Evolutionary conservation across 495 filamentous ascomycete species (phyloP), one percentile per base, ranked within the genome.

Genomic region (Penicillium malachiteum): DNA sequence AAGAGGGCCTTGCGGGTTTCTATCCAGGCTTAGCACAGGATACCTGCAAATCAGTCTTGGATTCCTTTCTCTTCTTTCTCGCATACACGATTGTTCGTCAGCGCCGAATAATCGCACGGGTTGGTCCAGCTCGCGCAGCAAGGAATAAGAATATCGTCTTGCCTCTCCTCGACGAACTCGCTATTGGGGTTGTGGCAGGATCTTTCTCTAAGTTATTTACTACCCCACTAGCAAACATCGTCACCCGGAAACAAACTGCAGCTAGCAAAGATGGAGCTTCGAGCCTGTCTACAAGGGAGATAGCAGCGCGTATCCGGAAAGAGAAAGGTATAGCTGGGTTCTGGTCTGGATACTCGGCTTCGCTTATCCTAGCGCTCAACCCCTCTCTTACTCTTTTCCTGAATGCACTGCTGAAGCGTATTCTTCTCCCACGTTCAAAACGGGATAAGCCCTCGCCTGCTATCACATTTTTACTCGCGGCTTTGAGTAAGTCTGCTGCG

Each of bases 331-430:
- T 93, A 7, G 62, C 66, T 17, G 92, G 92, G 0, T 89, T 96
- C 59, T 96, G 93, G 92, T 89, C 91, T 0, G 93, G 93, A 3
- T 96, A 96, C 70, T 88, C 87, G 11, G 91, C 91, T 0, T 83
- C 81, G 30, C 68, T 94, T 48, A 78, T 96, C 47, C 69, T 97
- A 33, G 92, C 92, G 1, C 74, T 96, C 1, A 96, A 97, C 63
- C 92, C 92, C 8, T 85, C 85, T 47, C 76, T 96, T 52, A 96
- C 93, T 0, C 92, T 96, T 63, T 85, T 93, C 60, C 74, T 96
- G 14, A 88, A 96, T 59, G 85, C 87, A 58, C 62, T 84, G 7
- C 71, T 93, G 7, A 87, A 87, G 65, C 80, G 82, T 47, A 57
- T 75, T 5, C 55, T 87, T 12, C 74, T 90, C 1, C 72, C 81